A percentile compares a stretch with the other conserved stretches of the same genome.
These are phyloP conservation scores for Neurospora discreta DNA, from an alignment of 495 filamentous ascomycete species.

Conservation along the genomic window DNA sequence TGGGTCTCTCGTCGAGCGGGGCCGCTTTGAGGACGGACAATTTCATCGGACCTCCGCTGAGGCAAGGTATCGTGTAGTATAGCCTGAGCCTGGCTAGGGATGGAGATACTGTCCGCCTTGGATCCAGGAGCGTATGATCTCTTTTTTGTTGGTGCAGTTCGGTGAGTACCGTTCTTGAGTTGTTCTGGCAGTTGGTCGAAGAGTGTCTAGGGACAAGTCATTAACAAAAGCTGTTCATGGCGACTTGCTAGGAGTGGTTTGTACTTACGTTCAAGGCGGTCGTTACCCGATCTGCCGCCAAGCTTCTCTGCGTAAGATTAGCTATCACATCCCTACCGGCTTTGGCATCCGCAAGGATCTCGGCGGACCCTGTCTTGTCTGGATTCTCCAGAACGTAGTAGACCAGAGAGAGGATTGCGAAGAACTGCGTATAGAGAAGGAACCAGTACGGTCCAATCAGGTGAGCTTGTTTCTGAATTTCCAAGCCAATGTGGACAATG, in stretches of 20 bases:
- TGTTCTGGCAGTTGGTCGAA: constrained; percentile 73
- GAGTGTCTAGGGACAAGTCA: constrained; percentile 39
- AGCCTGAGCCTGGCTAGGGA: constrained; percentile 9
- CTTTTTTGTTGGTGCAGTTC: constrained; percentile 40
- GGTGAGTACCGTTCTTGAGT: constrained; percentile 37
- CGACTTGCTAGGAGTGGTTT: background rate
- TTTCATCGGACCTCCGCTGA: constrained; percentile 36
- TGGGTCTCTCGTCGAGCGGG: constrained; percentile 9
- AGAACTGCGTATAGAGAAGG: constrained; percentile 91
- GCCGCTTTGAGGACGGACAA: constrained; percentile 30
- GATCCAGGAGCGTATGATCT: constrained; percentile 44
- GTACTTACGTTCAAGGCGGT: constrained; percentile 54
- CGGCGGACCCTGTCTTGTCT: constrained; percentile 59
- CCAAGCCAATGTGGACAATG: constrained; percentile 81
- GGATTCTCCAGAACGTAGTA: constrained; percentile 90
- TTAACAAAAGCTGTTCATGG: background rate
- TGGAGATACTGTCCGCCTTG: constrained; percentile 17
- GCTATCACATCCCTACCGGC: constrained; percentile 74
- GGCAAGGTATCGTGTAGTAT: constrained; percentile 16
- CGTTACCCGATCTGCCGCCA: constrained; percentile 81
- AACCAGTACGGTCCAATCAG: constrained; percentile 95
- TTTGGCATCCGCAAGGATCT: constrained; percentile 72
- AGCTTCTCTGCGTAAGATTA: constrained; percentile 65
- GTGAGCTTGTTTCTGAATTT: constrained; percentile 75
- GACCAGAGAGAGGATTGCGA: constrained; percentile 78